Conservation (phyloP, 345 rosid species). For the Gossypium bickii region DNA sequence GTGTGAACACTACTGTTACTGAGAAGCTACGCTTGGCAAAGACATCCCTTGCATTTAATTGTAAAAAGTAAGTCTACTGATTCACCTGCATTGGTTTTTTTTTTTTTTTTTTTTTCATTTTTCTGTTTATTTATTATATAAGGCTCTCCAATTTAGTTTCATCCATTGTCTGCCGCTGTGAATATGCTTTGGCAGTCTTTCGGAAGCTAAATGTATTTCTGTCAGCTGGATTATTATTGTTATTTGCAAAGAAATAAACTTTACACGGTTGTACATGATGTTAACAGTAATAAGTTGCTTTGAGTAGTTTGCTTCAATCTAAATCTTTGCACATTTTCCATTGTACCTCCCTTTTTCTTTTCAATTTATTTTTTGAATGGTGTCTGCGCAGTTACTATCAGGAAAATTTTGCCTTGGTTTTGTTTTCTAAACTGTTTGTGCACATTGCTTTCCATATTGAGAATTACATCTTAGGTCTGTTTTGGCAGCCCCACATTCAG, state of each 20-base stretch:
- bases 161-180: not conserved
- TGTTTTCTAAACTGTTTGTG: not conserved
- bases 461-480: not conserved
- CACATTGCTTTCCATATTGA: not conserved
- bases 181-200: not conserved
- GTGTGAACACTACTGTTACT: slow-evolving; percentile 65
- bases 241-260: not conserved
- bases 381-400: not conserved
- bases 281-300: not conserved
- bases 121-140: not conserved
- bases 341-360: not conserved
- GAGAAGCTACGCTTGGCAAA: slow-evolving; percentile 92
- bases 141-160: not conserved
- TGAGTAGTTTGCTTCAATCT: not conserved
- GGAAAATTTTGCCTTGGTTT: not conserved
- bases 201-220: not conserved
- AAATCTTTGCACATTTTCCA: not conserved
- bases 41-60: slow-evolving; percentile 86
- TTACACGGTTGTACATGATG: not conserved
- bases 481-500: slow-evolving; percentile 67
- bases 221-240: not conserved
- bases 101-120: not conserved
- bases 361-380: not conserved
- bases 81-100: not conserved
- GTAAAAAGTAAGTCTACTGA: slow-evolving; percentile 68